Evolutionary conservation across 169 alveolate genomes (phyloP).

Genomic region (Babesia ovis): DNA sequence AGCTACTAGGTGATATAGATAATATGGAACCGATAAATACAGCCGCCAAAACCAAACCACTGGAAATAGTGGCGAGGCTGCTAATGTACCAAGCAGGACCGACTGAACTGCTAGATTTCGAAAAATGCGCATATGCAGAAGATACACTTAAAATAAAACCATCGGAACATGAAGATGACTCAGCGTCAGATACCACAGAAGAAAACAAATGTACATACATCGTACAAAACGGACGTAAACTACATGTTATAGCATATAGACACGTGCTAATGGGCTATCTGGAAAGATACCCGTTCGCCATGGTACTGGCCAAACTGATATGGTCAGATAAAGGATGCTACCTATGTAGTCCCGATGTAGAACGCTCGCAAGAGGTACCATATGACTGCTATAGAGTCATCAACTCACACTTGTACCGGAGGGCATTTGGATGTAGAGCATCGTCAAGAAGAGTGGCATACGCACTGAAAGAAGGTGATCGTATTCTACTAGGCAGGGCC

Average conservation of each 20-base stretch:
- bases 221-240: slow-evolving; percentile 12
- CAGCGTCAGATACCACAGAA: neutral
- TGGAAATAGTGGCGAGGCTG: neutral
- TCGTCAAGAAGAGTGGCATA: slow-evolving; percentile 1
- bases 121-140: neutral
- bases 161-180: neutral
- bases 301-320: slow-evolving; percentile 3
- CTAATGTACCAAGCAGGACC: slow-evolving; percentile 11
- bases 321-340: slow-evolving; percentile 31
- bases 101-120: slow-evolving; percentile 12
- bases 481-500: slow-evolving; percentile 42
- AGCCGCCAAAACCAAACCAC: neutral
- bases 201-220: neutral
- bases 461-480: slow-evolving; percentile 62
- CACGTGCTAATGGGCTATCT: neutral
- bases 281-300: neutral
- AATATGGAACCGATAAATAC: neutral
- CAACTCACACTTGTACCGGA: slow-evolving; percentile 4
- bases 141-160: neutral
- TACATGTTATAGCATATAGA: neutral
- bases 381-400: slow-evolving; percentile 1
- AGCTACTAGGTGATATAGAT: no score
- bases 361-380: neutral
- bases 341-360: neutral
- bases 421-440: neutral